Evolutionary conservation across 2,329 filamentous ascomycete genomes (phyloP).

Genomic region (Exserohilum turcica): DNA sequence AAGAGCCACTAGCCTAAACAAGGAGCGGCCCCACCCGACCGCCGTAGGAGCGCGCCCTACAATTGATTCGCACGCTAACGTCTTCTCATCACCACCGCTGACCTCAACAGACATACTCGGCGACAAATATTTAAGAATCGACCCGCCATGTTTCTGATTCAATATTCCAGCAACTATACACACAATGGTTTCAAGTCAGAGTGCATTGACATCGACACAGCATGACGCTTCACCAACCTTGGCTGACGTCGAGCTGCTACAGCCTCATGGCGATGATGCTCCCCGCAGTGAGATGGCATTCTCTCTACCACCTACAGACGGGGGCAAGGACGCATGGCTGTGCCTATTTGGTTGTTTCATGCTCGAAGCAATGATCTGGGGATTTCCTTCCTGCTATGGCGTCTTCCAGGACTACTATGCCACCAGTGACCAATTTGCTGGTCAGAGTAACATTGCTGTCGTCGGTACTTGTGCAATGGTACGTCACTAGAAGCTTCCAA

Average conservation of each 20-base stretch:
- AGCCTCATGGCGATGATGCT: background rate
- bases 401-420: constrained; percentile 45
- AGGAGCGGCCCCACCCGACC: background rate
- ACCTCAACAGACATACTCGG: background rate
- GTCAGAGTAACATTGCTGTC: constrained; percentile 39
- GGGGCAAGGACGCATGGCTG: constrained; percentile 39
- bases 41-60: constrained; percentile 25
- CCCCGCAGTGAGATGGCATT: constrained; percentile 30
- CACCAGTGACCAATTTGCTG: constrained; percentile 36
- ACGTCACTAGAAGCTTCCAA: background rate
- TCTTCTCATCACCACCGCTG: background rate
- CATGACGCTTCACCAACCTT: constrained; percentile 12
- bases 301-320: constrained; percentile 37
- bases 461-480: constrained; percentile 45
- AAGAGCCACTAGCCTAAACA: constrained; percentile 1
- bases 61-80: constrained; percentile 11
- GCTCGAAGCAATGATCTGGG: constrained; percentile 58
- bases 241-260: constrained; percentile 23
- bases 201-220: constrained; percentile 19
- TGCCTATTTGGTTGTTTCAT: constrained; percentile 52
- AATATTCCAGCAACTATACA: background rate
- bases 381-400: constrained; percentile 39
- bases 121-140: background rate
- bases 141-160: background rate
- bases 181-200: constrained; percentile 24